Conservation (phyloP, 2,329 filamentous ascomycete genomes). For the Teratosphaeria gauchensis region DNA sequence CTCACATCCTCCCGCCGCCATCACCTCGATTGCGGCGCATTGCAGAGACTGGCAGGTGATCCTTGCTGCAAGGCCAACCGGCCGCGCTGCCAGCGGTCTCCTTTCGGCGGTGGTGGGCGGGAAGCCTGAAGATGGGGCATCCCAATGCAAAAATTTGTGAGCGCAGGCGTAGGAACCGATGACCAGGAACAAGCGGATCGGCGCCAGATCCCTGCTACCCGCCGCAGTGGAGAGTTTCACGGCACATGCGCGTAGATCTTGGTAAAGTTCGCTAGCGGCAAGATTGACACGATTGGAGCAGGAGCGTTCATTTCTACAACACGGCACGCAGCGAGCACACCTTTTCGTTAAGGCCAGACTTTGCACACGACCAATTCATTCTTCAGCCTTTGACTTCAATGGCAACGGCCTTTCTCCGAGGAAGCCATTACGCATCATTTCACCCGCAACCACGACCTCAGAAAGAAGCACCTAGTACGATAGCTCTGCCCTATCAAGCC, state of each 20-base stretch:
- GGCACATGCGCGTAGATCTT: slow-evolving; percentile 16
- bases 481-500: slow-evolving; percentile 14
- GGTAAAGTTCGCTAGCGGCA: slow-evolving; percentile 11
- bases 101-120: slow-evolving; percentile 17
- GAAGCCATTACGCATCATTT: neutral
- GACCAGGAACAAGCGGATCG: slow-evolving; percentile 20
- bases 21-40: slow-evolving; percentile 29
- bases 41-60: slow-evolving; percentile 30
- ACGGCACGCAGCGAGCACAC: neutral
- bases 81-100: slow-evolving; percentile 9
- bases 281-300: slow-evolving; percentile 4
- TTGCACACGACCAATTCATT: neutral
- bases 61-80: slow-evolving; percentile 24
- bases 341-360: neutral
- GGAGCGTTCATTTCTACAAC: neutral
- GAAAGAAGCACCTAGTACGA: slow-evolving; percentile 11
- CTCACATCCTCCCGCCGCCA: slow-evolving; percentile 29
- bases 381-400: neutral
- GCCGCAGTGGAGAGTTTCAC: slow-evolving; percentile 17
- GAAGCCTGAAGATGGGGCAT: slow-evolving; percentile 7
- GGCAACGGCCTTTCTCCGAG: neutral
- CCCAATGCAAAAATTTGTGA: slow-evolving; percentile 12
- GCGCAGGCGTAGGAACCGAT: slow-evolving; percentile 11
- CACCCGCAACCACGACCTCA: slow-evolving; percentile 7
- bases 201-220: slow-evolving; percentile 18